These are phyloP conservation scores for Eucalyptus pauciflora DNA, from an alignment of 345 rosid genomes.

Conservation along the genomic window DNA sequence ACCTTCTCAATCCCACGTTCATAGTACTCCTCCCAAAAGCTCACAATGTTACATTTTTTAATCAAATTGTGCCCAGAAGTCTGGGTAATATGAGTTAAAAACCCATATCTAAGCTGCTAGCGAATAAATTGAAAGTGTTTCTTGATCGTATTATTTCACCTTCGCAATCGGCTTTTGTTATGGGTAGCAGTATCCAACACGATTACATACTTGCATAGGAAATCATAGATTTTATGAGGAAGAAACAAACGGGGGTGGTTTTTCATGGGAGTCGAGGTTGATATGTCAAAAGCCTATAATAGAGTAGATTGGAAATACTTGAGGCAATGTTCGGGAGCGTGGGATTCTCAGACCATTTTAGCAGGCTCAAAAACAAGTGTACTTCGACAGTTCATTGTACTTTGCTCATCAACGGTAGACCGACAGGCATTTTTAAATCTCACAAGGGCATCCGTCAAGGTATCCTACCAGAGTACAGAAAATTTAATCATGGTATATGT, in stretches of 20 bases:
- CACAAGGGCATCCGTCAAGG: background rate
- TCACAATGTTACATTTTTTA: background rate
- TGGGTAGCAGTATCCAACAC: background rate
- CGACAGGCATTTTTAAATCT: background rate
- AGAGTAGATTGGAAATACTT: background rate
- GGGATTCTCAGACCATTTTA: background rate
- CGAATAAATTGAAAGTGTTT: background rate
- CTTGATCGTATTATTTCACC: background rate
- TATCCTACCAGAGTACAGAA: background rate
- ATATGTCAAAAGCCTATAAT: background rate
- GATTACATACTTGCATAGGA: background rate
- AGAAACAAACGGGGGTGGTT: background rate
- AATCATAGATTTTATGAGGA: background rate
- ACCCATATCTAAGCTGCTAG: background rate
- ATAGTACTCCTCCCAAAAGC: background rate
- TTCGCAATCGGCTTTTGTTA: background rate
- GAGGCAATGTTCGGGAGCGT: background rate
- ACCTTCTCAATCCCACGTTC: background rate
- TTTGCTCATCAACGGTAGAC: background rate
- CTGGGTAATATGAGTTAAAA: background rate
- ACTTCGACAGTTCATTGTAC: background rate
- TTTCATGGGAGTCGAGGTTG: background rate
- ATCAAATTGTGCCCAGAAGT: background rate
- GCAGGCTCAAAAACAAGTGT: background rate
- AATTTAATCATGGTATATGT: background rate